These are phyloP conservation scores for Pelargonium cotyledonis DNA, from an alignment of 441 rosid genomes.

Conservation along the genomic window DNA sequence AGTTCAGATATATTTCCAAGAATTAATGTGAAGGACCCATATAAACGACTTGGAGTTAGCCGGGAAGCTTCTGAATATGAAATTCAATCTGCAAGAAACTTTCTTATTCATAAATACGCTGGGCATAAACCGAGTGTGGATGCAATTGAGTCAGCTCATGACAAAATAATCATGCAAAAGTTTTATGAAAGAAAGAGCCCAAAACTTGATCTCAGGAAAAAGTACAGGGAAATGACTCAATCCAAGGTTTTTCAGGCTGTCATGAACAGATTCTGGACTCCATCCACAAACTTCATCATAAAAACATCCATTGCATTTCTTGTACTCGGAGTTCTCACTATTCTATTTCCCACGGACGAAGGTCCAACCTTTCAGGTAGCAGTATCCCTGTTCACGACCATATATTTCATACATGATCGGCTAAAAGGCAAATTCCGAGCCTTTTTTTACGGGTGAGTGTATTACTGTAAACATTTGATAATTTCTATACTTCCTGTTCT, in stretches of 20 bases:
- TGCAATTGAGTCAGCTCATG: conserved; percentile 89
- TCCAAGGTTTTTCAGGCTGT: conserved; percentile 64
- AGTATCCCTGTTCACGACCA: conserved; percentile 64
- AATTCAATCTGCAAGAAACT: conserved; percentile 89
- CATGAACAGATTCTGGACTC: conserved; percentile 67
- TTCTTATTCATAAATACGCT: conserved; percentile 66
- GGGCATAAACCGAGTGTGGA: conserved; percentile 89
- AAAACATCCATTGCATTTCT: conserved; percentile 64
- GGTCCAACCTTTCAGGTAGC: conserved; percentile 93
- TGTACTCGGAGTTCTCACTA: conserved; percentile 67
- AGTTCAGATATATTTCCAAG: conserved; percentile 69
- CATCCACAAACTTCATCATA: conserved; percentile 51
- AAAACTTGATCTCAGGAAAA: conserved; percentile 63
- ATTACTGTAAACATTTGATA: conserved; percentile 2
- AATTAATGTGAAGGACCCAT: conserved; percentile 74
- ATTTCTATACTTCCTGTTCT: background rate
- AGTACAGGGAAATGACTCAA: conserved; percentile 66
- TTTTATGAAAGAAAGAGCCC: conserved; percentile 85
- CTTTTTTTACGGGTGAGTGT: conserved; percentile 65
- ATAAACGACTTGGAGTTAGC: conserved; percentile 92
- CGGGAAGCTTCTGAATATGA: conserved; percentile 87
- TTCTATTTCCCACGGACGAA: conserved; percentile 94
- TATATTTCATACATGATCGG: conserved; percentile 71
- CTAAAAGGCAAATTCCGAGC: conserved; percentile 67
- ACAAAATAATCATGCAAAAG: conserved; percentile 93